Conservation (phyloP, 1,139 yeast genomes). For the Debaryomyces subglobosus region DNA sequence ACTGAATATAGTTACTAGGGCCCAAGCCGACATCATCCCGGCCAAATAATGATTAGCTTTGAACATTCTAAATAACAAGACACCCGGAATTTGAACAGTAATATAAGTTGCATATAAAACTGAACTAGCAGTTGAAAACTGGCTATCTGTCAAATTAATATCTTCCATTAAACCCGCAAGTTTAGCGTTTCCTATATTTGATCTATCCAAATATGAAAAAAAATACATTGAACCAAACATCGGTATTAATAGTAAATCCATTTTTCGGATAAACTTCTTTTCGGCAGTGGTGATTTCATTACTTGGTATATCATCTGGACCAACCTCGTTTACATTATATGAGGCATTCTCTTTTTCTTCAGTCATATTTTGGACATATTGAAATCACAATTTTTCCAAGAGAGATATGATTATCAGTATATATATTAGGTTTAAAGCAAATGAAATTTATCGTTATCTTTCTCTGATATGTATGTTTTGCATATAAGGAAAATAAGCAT, state of each 20-base stretch:
- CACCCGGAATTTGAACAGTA: slow-evolving; percentile 19
- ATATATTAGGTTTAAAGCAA: neutral
- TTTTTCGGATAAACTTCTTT: slow-evolving; percentile 11
- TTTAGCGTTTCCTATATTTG: slow-evolving; percentile 30
- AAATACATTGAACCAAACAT: slow-evolving; percentile 22
- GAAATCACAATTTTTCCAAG: neutral
- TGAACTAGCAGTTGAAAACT: slow-evolving; percentile 24
- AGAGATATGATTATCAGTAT: neutral
- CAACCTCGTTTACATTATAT: neutral
- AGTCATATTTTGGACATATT: neutral
- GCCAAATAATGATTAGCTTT: slow-evolving; percentile 22
- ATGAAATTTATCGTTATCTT: neutral
- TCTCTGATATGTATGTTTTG: neutral
- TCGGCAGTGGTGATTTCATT: neutral
- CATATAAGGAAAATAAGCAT: neutral
- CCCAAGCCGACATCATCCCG: slow-evolving; percentile 21
- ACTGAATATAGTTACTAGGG: slow-evolving; percentile 22
- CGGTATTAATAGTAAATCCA: slow-evolving; percentile 22
- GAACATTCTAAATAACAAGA: slow-evolving; percentile 19
- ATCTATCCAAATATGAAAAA: slow-evolving; percentile 27
- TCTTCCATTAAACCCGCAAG: slow-evolving; percentile 25
- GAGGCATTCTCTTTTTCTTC: neutral
- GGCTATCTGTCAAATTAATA: slow-evolving; percentile 17
- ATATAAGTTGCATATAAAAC: slow-evolving; percentile 25
- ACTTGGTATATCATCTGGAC: neutral